phyloP scores from a whole-genome alignment of 2,329 filamentous ascomycete genomes.

The Exophiala oligosperma region DNA sequence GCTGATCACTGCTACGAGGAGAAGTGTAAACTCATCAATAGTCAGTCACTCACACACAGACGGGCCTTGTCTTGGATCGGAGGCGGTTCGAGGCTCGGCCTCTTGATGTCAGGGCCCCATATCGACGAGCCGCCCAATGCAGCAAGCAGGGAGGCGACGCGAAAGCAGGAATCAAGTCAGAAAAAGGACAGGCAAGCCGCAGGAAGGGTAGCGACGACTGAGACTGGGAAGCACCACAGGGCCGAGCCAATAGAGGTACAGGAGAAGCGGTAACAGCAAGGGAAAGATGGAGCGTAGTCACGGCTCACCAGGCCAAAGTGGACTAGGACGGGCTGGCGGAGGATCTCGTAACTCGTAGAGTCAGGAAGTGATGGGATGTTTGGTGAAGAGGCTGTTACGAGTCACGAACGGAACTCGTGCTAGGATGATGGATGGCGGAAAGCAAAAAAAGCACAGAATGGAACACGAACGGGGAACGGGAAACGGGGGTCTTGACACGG shows the following conservation, averaged over 20 bases:
- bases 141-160: conserved; percentile 14
- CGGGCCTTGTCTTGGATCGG: conserved; percentile 28
- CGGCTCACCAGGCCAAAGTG: conserved; percentile 17
- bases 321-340: conserved; percentile 30
- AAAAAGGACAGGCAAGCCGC: conserved; percentile 26
- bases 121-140: conserved; percentile 21
- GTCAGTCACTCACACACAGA: conserved; percentile 22
- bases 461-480: conserved; percentile 20
- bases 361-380: conserved; percentile 25
- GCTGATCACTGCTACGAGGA: conserved; percentile 11
- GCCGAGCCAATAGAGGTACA: conserved; percentile 20
- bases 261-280: conserved; percentile 10
- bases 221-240: conserved; percentile 18
- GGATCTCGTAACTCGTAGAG: conserved; percentile 1
- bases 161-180: conserved; percentile 14
- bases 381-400: conserved; percentile 16
- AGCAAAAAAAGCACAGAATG: conserved; percentile 4
- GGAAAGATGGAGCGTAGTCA: conserved; percentile 19
- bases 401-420: not conserved
- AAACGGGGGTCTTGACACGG: conserved; percentile 15
- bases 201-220: conserved; percentile 24
- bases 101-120: conserved; percentile 26
- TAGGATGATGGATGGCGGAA: conserved; percentile 25
- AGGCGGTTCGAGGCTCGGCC: conserved; percentile 30
- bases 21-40: conserved; percentile 7